Base-by-base conservation (phyloP, 805 yeast genomes). In the Ogataea pini region DNA sequence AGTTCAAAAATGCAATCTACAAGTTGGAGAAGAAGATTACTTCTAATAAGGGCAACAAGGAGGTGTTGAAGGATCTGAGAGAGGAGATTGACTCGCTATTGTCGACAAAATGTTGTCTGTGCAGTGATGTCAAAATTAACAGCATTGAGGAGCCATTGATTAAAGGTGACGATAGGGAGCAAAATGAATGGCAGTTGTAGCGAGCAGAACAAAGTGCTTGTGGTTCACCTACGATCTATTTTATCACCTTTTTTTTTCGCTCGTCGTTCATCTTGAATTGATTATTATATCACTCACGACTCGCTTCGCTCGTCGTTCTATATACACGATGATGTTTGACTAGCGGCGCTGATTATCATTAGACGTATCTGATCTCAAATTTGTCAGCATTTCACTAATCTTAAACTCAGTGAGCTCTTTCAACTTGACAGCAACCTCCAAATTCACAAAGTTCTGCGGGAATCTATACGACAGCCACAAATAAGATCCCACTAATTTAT, bases 401-500 rank as follows among this genome's bases (percentile, higher is more conserved):
- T 79, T 67, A 50, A 71, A 73, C 61, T 91, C 96, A 44, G 89
- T 80, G 51, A 87, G 67, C 24, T 78, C 70, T 62, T 86, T 86
- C 57, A 89, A 65, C 47, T 86, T 87, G 19, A 67, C 63, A 0
- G 96, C 96, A 40, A 89, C 78, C 49, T 83, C 87, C 13, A 81
- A 72, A 64, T 89, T 96, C 14, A 86, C 78, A 57, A 90, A 88
- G 43, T 81, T 75, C 25, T 85, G 81, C 1, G 97, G 96, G 72
- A 85, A 92, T 59, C 97, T 72, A 63, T 88, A 91, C 46, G 87
- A 77, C 52, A 92, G 72, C 99, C 99, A 92, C 61, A 89, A 71
- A 61, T 80, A 92, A 6, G 87, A 68, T 56, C 83, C 76, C 14
- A 88, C 74, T 38, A 79, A 69, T 54, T 81, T 80, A 68, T 90